Conservation (phyloP, 768 basidiomycete genomes). For the Lentinus tigrinus region DNA sequence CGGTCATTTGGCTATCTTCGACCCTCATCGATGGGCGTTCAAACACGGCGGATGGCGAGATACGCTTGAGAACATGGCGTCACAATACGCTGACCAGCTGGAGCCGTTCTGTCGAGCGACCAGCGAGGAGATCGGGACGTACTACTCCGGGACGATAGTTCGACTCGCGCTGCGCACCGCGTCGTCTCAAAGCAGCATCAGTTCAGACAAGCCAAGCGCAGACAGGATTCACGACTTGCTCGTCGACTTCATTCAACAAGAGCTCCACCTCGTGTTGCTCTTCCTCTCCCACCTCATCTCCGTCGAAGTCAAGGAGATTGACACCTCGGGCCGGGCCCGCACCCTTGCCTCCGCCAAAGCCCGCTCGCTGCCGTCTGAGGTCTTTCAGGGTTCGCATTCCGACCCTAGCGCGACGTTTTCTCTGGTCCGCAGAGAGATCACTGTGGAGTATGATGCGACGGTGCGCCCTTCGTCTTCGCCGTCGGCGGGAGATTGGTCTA, state of each 20-base stretch:
- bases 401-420: not conserved
- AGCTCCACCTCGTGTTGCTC: constrained; percentile 40
- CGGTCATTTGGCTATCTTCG: constrained; percentile 39
- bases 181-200: constrained; percentile 32
- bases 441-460: not conserved
- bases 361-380: constrained; percentile 8
- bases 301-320: constrained; percentile 42
- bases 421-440: not conserved
- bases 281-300: constrained; percentile 41
- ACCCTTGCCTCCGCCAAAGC: constrained; percentile 18
- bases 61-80: constrained; percentile 25
- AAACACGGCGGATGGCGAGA: constrained; percentile 29
- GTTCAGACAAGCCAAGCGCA: constrained; percentile 30
- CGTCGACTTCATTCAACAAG: constrained; percentile 38
- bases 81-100: constrained; percentile 32
- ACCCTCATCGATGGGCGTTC: constrained; percentile 32
- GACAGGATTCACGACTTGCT: constrained; percentile 40
- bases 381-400: no score
- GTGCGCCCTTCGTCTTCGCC: not conserved
- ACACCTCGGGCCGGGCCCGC: not conserved
- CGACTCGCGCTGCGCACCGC: constrained; percentile 44
- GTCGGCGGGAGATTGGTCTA: not conserved
- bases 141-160: constrained; percentile 43
- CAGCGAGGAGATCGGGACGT: constrained; percentile 19
- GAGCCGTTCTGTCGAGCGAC: constrained; percentile 29